Conservation (phyloP, 2,329 filamentous ascomycete genomes). For the Exophiala alcalophila region DNA sequence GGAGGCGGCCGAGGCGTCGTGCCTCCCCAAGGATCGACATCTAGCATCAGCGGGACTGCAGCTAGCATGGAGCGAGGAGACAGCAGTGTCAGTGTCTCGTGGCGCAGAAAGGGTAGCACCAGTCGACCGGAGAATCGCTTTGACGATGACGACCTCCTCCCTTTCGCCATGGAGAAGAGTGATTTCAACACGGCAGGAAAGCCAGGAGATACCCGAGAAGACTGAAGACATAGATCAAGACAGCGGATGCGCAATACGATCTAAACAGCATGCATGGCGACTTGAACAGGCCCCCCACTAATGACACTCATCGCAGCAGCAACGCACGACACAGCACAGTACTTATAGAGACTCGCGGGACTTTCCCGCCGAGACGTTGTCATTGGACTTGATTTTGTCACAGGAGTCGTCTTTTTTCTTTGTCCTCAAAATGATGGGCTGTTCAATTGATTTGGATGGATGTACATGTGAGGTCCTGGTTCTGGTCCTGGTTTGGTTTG, state of each 20-base stretch:
- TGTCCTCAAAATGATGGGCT: not conserved
- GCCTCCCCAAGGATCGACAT: conserved; percentile 26
- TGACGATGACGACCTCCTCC: conserved; percentile 30
- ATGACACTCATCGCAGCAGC: too few relatives aligned
- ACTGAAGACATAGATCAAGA: not conserved
- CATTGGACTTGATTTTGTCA: too few relatives aligned
- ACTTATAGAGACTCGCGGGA: too few relatives aligned
- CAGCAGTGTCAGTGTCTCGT: conserved; percentile 26
- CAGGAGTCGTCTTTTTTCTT: conserved; percentile 1
- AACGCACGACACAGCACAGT: not conserved
- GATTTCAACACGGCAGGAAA: conserved; percentile 22
- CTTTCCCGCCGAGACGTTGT: too few relatives aligned
- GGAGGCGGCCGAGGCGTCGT: conserved; percentile 16
- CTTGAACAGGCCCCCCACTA: too few relatives aligned
- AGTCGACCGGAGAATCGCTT: conserved; percentile 27
- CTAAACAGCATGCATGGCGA: not conserved
- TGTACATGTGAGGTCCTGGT: not conserved
- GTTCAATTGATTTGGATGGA: not conserved
- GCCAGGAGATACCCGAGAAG: not conserved
- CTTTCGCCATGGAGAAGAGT: conserved; percentile 30
- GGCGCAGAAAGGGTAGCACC: conserved; percentile 24
- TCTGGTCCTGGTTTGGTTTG: conserved; percentile 1
- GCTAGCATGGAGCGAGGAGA: conserved; percentile 25
- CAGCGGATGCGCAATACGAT: not conserved
- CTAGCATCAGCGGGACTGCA: conserved; percentile 26